Conservation (phyloP, 2,329 filamentous ascomycete species). For the Sordariomycetes sp. region DNA sequence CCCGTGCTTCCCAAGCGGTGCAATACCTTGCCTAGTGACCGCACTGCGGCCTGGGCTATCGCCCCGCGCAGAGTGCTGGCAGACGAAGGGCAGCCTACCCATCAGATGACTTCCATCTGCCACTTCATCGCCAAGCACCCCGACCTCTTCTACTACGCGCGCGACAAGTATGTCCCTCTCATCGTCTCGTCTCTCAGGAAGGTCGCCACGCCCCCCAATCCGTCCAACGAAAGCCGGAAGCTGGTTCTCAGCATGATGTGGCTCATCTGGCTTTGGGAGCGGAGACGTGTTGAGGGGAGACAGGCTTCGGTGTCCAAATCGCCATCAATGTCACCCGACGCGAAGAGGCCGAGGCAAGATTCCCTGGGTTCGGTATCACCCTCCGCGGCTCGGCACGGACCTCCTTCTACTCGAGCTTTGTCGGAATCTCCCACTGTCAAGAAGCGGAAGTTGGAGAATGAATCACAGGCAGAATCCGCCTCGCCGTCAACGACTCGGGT, state of each 20-base stretch:
- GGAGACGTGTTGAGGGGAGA: slow-evolving; percentile 59
- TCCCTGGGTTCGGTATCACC: slow-evolving; percentile 13
- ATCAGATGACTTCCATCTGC: slow-evolving; percentile 95
- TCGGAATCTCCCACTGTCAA: slow-evolving; percentile 60
- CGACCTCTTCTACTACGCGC: slow-evolving; percentile 85
- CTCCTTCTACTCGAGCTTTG: slow-evolving; percentile 14
- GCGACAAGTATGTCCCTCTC: slow-evolving; percentile 79
- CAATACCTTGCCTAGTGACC: slow-evolving; percentile 50
- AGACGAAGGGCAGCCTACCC: slow-evolving; percentile 88
- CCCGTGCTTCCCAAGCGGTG: slow-evolving; percentile 83
- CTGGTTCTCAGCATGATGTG: slow-evolving; percentile 83
- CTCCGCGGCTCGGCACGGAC: neutral
- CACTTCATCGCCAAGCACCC: slow-evolving; percentile 90
- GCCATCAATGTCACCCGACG: neutral
- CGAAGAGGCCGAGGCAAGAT: slow-evolving; percentile 10
- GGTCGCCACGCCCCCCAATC: slow-evolving; percentile 69
- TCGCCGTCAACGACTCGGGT: neutral
- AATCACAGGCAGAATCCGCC: slow-evolving; percentile 11
- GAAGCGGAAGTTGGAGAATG: slow-evolving; percentile 68
- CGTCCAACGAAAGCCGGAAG: slow-evolving; percentile 84
- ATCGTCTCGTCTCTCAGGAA: slow-evolving; percentile 85
- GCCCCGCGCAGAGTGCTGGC: slow-evolving; percentile 82
- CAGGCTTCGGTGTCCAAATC: slow-evolving; percentile 9
- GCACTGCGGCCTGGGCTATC: slow-evolving; percentile 75
- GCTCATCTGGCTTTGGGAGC: slow-evolving; percentile 87